Evolutionary conservation across 768 basidiomycete genomes (phyloP), one percentile per base, ranked within the genome.

Genomic region (Mrakia blollopis): DNA sequence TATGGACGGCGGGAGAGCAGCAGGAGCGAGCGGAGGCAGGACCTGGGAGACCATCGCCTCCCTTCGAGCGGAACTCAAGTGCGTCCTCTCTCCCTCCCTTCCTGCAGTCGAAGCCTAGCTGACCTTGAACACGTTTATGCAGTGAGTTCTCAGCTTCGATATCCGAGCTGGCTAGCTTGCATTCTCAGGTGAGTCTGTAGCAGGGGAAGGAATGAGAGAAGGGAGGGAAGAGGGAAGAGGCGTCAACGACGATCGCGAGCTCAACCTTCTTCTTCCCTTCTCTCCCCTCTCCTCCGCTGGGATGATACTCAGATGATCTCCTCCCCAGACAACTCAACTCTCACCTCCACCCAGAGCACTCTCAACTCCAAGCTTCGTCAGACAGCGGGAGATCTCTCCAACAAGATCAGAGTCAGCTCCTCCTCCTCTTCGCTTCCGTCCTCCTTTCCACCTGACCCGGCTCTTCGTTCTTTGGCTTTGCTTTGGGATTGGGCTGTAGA

Each of bases 341-440:
- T 68, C 35, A 25, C 65, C 3, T 68, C 65, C 65, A 25, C 1
- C 2, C 65, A 39, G 5, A 39, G 25, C 13, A 39, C 18, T 10
- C 37, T 68, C 37, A 68, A 68, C 37, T 23, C 25, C 18, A 14
- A 21, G 39, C 65, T 68, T 23, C 35, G 65, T 39, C 39, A 68
- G 65, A 41, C 65, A 11, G 65, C 65, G 0, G 25, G 21, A 10
- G 65, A 68, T 2, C 65, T 68, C 18, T 39, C 35, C 37, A n/a
- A 68, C 65, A 68, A 68, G 65, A 68, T 68, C 65, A 68, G 39
- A 37, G 65, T 68, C 37, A 35, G 63, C 28, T 63, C 30, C 37
- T 25, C 39, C 16, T 2, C 30, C 23, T 35, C 32, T 18, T 35
- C 25, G 16, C 14, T 35, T 16, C 63, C 14, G 2, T 23, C 65